phyloP scores from a whole-genome alignment of 2,329 filamentous ascomycete species.

The Myriangium duriaei region DNA sequence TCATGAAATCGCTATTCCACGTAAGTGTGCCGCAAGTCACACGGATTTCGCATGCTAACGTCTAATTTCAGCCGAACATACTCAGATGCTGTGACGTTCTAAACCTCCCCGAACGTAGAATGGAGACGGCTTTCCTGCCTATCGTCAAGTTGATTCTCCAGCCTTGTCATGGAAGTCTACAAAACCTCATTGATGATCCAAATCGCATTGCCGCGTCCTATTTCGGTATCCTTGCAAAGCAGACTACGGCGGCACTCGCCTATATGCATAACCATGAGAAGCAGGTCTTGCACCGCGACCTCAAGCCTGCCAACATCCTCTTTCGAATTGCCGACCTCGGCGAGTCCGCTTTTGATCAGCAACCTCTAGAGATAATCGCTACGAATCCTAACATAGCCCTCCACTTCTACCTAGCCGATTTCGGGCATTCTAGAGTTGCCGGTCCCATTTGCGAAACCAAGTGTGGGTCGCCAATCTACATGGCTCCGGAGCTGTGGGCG shows the following conservation, averaged over 20 bases:
- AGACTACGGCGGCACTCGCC: background rate
- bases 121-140: background rate
- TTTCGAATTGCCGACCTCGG: background rate
- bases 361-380: background rate
- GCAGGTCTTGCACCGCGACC: background rate
- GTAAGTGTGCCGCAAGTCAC: background rate
- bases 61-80: background rate
- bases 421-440: background rate
- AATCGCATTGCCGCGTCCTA: background rate
- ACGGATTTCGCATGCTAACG: background rate
- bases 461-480: background rate
- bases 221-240: background rate
- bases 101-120: too few relatives aligned
- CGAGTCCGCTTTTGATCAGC: background rate
- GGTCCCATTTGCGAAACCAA: background rate
- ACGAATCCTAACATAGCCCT: background rate
- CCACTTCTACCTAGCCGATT: background rate
- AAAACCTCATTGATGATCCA: background rate
- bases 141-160: background rate
- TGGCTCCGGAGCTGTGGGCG: background rate
- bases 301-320: background rate
- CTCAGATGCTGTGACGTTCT: background rate
- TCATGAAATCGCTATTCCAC: background rate
- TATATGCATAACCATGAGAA: background rate
- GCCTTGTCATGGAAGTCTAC: background rate